Conservation (phyloP, 2,329 filamentous ascomycete genomes). For the Huntiella moniliformis region DNA sequence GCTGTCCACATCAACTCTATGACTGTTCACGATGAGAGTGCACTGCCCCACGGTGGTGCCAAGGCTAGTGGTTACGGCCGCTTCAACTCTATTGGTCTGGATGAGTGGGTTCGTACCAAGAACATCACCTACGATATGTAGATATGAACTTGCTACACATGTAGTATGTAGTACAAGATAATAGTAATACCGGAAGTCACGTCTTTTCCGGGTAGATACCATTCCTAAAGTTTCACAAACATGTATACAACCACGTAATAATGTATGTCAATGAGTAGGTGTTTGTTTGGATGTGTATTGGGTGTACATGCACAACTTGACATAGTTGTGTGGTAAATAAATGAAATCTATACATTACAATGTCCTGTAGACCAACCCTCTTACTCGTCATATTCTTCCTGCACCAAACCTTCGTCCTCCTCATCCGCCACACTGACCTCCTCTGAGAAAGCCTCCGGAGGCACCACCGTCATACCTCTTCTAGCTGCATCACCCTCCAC, state of each 20-base stretch:
- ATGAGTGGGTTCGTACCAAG: slow-evolving; percentile 46
- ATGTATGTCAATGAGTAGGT: no score
- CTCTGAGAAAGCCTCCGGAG: neutral
- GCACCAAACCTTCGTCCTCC: slow-evolving; percentile 1
- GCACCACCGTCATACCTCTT: neutral
- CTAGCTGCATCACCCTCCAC: neutral
- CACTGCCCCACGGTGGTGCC: slow-evolving; percentile 45
- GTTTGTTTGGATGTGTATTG: no score
- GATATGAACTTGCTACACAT: neutral
- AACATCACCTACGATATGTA: slow-evolving; percentile 30
- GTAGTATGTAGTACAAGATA: neutral
- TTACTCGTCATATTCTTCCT: no score
- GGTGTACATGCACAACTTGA: no score
- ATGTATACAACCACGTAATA: neutral
- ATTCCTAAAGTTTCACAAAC: neutral
- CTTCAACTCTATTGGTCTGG: slow-evolving; percentile 37
- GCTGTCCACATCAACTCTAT: slow-evolving; percentile 49
- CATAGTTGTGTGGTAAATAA: no score
- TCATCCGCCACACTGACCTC: slow-evolving; percentile 1
- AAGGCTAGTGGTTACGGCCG: slow-evolving; percentile 46
- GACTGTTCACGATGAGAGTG: slow-evolving; percentile 45
- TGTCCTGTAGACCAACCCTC: no score
- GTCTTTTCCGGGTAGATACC: neutral
- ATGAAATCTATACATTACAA: no score
- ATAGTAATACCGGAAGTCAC: slow-evolving; percentile 5